Evolutionary conservation across 352 stramenopile genomes (phyloP), one percentile per base, ranked within the genome.

Genomic region (Elongisporangium anandrum): DNA sequence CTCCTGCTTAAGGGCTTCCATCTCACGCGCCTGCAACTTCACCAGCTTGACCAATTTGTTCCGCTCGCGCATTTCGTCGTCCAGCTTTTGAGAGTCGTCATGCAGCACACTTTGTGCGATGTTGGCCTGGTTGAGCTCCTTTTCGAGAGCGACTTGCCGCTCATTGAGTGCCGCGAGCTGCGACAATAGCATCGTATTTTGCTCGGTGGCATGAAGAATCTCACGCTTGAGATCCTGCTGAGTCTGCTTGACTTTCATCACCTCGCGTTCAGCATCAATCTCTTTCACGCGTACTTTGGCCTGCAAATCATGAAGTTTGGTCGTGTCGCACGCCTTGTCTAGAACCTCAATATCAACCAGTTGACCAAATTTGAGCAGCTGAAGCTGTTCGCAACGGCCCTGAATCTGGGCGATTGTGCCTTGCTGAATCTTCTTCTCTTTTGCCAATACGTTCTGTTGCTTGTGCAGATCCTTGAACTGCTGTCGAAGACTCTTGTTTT

Each of bases 1-100:
- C 68, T 97, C 91, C 55, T 92, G 75, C 61, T 96, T 96, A 49
- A 98, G 79, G 13, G 87, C 88, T 56, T 98, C 90, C 12, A 97
- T 72, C 60, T 98, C 92, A 39, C 87, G 83, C 34, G 81, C 81
- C 71, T 98, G 93, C 23, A 98, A 75, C 63, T 96, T 97, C 13
- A 97, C 88, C 22, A 97, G 73, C 23, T 86, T 73, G 16, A 95
- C 85, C 20, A 98, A 76, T 29, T 95, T 92, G 65, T 90, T 93
- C 56, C 86, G 86, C 71, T 97, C 92, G 56, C 78, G 75, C 69
- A 90, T 86, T 67, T 97, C 92, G 29, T 79, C 71, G 60, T 89
- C 75, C 12, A 77, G 52, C 51, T 85, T 55, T 56, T 61, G 63
- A 12, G 70, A 64, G 59, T 85, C 79, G 62, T 92, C 73, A 17